Base-by-base conservation (phyloP, 2,329 filamentous ascomycete species). In the Penicillium sp. region DNA sequence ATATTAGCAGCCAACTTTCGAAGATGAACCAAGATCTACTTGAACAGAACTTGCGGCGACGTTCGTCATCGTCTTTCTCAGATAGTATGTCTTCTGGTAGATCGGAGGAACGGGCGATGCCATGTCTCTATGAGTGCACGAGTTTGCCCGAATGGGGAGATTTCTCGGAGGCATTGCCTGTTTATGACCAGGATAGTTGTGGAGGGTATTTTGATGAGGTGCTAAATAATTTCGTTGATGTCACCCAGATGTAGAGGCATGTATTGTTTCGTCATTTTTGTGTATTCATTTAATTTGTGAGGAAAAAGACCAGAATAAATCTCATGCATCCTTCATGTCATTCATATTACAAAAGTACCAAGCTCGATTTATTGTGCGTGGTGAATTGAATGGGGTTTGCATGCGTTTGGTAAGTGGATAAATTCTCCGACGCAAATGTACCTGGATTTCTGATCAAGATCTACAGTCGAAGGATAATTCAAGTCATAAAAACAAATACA, bases 1-100 rank as follows among this genome's bases (percentile, higher is more conserved):
- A 52, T 14, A 57, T 60, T 54, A 60, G 38, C 33, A 22, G 19
- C n/a, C 54, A 60, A 13, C 40, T 60, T 10, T 28, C 38, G n/a
- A 30, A 25, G 28, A 57, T 53, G 54, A 46, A 49, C 7, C 46
- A 55, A 6, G 30, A 57, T n/a, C n/a, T 57, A 5, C 53, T 53
- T 7, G 40, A 28, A 10, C 19, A 22, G 28, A 55, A 22, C 49
- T 38, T 33, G 3, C 28, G 30, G 33, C 49, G 33, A 38, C 14
- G n/a, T 3, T 38, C 49, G 19, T 26, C n/a, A 2, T 38, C 19
- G 22, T 28, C 33, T 25, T 37, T 40, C 11, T 38, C 33, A 33
- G 49, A 25, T 16, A 25, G 11, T 16, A 2, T 10, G 7, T 26
- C 19, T 37, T 40, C 19, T 49, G 26, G 28, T 49, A 28, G 33